These are phyloP conservation scores for Phanerochaete carnosa DNA, from an alignment of 768 basidiomycete genomes.

Conservation along the genomic window DNA sequence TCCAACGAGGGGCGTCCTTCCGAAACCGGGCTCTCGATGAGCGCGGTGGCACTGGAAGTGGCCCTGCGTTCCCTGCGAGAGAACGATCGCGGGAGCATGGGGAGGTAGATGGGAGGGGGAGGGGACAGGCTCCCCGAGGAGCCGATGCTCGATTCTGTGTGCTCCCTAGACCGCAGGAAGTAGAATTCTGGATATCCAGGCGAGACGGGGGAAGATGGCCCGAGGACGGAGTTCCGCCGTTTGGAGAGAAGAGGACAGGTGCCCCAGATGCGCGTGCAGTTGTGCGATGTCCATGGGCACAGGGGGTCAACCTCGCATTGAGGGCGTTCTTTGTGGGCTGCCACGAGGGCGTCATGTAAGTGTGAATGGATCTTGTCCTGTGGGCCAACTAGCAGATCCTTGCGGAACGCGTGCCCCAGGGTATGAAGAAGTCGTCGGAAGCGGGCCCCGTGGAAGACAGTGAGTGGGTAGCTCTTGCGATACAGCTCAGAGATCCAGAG, in stretches of 20 bases:
- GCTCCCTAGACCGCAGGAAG: background rate
- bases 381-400: background rate
- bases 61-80: background rate
- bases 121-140: background rate
- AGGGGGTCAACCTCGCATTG: background rate
- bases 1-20: background rate
- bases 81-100: background rate
- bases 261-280: background rate
- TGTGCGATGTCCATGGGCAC: background rate
- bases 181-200: background rate
- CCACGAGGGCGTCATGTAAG: background rate
- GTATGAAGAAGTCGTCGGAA: background rate
- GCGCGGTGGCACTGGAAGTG: background rate
- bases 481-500: background rate
- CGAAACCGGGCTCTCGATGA: background rate
- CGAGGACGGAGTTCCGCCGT: background rate
- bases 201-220: background rate
- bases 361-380: background rate
- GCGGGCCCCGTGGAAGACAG: background rate
- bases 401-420: background rate
- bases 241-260: background rate
- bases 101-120: background rate
- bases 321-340: background rate
- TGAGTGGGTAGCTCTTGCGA: background rate
- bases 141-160: background rate